phyloP scores from a whole-genome alignment of 768 basidiomycete genomes.

The Pleurotus eryngii region DNA sequence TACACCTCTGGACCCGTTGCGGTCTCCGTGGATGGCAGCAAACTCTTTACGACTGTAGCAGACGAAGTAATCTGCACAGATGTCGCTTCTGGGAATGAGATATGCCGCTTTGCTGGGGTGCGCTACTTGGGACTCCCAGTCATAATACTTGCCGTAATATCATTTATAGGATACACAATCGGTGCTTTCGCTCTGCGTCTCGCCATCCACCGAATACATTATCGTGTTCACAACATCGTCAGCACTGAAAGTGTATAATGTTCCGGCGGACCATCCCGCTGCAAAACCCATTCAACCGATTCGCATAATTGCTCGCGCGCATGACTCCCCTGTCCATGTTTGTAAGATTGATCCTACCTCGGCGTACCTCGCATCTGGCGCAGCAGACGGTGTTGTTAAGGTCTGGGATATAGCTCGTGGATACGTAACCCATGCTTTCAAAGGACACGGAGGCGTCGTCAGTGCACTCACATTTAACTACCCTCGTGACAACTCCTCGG shows the following conservation, averaged over 20 bases:
- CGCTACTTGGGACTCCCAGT: slow-evolving; percentile 27
- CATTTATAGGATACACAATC: slow-evolving; percentile 71
- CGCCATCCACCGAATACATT: slow-evolving; percentile 71
- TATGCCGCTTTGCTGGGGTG: slow-evolving; percentile 84
- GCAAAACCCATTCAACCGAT: slow-evolving; percentile 58
- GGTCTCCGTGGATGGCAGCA: slow-evolving; percentile 71
- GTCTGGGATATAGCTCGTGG: slow-evolving; percentile 91
- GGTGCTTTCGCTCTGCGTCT: slow-evolving; percentile 80
- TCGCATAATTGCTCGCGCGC: slow-evolving; percentile 79
- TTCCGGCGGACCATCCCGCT: slow-evolving; percentile 49
- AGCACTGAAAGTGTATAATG: slow-evolving; percentile 78
- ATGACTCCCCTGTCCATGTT: slow-evolving; percentile 92
- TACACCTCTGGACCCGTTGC: slow-evolving; percentile 89
- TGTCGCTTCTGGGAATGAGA: slow-evolving; percentile 63
- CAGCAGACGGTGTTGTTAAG: slow-evolving; percentile 95
- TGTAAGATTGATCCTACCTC: slow-evolving; percentile 82
- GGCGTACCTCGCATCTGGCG: slow-evolving; percentile 90
- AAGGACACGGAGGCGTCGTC: slow-evolving; percentile 97
- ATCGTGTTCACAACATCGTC: slow-evolving; percentile 79
- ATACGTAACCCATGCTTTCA: slow-evolving; percentile 91
- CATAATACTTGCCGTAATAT: neutral
- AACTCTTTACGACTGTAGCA: slow-evolving; percentile 81
- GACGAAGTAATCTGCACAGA: slow-evolving; percentile 86
- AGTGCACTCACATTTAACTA: slow-evolving; percentile 87
- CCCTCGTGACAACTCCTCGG: slow-evolving; percentile 54